Base-by-base conservation (phyloP, 2,329 filamentous ascomycete species). In the Arthrobotrys conoides region DNA sequence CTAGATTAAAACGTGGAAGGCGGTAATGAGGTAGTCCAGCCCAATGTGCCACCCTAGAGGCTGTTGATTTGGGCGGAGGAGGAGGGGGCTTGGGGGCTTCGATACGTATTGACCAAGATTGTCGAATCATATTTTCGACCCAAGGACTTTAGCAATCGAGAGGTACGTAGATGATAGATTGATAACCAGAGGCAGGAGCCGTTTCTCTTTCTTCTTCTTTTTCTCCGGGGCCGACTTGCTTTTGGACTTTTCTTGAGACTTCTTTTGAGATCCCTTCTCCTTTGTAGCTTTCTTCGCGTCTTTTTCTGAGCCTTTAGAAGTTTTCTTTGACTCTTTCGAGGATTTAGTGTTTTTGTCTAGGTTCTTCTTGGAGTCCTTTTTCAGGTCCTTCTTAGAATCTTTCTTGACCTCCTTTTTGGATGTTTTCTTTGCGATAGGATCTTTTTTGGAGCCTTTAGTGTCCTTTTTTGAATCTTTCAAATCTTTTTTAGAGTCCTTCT, bases 61-160 rank as follows among this genome's bases (percentile, higher is more conserved):
- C 75, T 12, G 68, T 59, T 33, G 75, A 72, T 5, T 49, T 64
- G 18, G 63, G 68, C 8, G 44, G 53, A n/a, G 68, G 75, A 4
- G 33, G 67, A 27, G 68, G 75, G 5, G 68, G 75, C 53, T 78
- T 78, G 2, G 75, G 68, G 5, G 75, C 68, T 36, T 78, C 75
- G 44, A 78, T 78, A 16, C 75, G 68, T 22, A 72, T 78, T 46
- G 75, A 78, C 75, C 75, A 78, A 30, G 75, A 72, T 44, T 71
- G 63, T 5, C 63, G 68, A 72, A 78, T 59, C 75, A 78, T 78
- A 20, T 59, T 44, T 49, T 49, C 16, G 36, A 64, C 14, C 46
- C 63, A n/a, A 49, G 22, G 18, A 38, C 57, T 59, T 64, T 55
- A 14, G 33, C 57, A 48, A 61, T 61, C 20, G 57, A 49, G 18